Evolutionary conservation across 257 asterid genomes (phyloP), one percentile per base, ranked within the genome.

Genomic region (Ilex asprella): DNA sequence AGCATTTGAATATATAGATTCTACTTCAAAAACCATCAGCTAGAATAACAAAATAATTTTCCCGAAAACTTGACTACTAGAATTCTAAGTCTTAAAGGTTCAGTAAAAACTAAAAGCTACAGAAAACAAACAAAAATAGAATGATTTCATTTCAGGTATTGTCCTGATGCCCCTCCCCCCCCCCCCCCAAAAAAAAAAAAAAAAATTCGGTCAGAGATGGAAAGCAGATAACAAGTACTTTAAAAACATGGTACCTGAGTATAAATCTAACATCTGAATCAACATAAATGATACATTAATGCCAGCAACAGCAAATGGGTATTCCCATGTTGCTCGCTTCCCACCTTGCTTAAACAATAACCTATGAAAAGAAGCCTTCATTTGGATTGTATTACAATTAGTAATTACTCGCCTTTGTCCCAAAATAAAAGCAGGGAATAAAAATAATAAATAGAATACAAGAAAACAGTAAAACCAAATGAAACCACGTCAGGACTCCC

Each of bases 301-400:
- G 59, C 99, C 97, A 44, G 97, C 99, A 2, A 73, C 99, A 64
- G 99, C 96, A 71, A 92, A 92, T 8, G 99, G 99, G 65, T 92
- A 92, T 67, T 92, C 99, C 99, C 99, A 92, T 55, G 76, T 62
- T 59, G 96, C 79, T 30, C 96, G 92, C 12, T 75, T 54, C 59
- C 96, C 99, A 15, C 73, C 77, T 86, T 82, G 69, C 76, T 92
- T 92, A 65, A 71, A 82, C 72, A 89, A 93, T 68, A 92, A 78
- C 89, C 91, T 87, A 78, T 70, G 89, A 78, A 89, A 92, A 82
- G 86, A 69, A 76, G 62, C 84, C 99, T 92, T 84, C 88, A 77
- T 62, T 71, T 78, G 84, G 78, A 82, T 77, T 70, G 71, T 75
- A 56, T 61, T 35, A 59, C 56, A 56, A 84, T 91, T 78, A 91